A percentile compares a stretch with the other conserved stretches of the same genome.
These are phyloP conservation scores for Verticillium nonalfalfae DNA, from an alignment of 2,329 filamentous ascomycete genomes.

Conservation along the genomic window DNA sequence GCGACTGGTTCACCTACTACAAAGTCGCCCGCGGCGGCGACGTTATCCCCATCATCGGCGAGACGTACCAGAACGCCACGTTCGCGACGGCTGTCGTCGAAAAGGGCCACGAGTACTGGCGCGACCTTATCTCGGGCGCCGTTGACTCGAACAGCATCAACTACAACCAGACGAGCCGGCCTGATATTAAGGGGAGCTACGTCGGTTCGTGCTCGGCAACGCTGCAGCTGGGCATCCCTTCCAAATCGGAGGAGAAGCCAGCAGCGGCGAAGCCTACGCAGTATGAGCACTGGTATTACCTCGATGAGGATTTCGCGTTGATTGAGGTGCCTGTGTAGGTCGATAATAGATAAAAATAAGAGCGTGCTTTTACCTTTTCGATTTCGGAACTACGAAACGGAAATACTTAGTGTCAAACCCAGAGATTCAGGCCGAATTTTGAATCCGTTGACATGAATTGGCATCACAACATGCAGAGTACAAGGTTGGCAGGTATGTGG, in stretches of 20 bases:
- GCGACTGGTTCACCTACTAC: slow-evolving; percentile 34
- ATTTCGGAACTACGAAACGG: no score
- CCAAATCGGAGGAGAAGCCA: slow-evolving; percentile 18
- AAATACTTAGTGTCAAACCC: not conserved
- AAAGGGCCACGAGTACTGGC: slow-evolving; percentile 31
- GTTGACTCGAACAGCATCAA: slow-evolving; percentile 29
- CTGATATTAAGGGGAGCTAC: slow-evolving; percentile 22
- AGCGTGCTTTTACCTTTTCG: no score
- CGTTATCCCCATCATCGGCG: slow-evolving; percentile 27
- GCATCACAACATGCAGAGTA: no score
- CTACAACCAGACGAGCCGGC: slow-evolving; percentile 31
- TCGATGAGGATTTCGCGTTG: slow-evolving; percentile 23
- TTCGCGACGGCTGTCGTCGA: slow-evolving; percentile 22
- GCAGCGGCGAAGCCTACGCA: slow-evolving; percentile 21
- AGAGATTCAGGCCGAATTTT: no score
- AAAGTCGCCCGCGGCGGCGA: slow-evolving; percentile 29
- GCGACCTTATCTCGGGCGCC: slow-evolving; percentile 28
- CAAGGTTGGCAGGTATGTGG: no score
- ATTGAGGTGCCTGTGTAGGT: slow-evolving; percentile 11
- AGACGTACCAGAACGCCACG: slow-evolving; percentile 26
- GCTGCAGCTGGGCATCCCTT: slow-evolving; percentile 22
- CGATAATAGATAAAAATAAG: not conserved
- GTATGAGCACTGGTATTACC: slow-evolving; percentile 30
- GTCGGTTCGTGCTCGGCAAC: slow-evolving; percentile 23
- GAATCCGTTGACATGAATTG: no score